These are phyloP conservation scores for Leucogyrophana mollusca DNA, from an alignment of 768 basidiomycete genomes.

Conservation along the genomic window DNA sequence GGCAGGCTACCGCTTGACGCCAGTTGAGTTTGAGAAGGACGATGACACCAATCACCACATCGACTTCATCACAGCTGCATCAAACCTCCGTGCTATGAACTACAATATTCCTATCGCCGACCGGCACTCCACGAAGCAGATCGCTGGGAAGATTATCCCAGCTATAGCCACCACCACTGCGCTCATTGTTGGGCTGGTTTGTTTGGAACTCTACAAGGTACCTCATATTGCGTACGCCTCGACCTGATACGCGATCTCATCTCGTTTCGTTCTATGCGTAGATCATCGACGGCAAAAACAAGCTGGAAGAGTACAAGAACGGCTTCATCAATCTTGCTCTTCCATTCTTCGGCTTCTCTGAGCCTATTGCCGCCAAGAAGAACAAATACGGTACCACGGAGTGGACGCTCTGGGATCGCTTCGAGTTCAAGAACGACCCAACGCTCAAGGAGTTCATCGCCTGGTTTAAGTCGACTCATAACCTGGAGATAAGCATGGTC, in stretches of 20 bases:
- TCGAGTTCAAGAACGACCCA: slow-evolving; percentile 88
- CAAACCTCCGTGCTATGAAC: slow-evolving; percentile 94
- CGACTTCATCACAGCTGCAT: slow-evolving; percentile 97
- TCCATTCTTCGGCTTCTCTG: slow-evolving; percentile 99
- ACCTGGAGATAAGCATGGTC: slow-evolving; percentile 91
- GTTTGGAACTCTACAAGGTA: slow-evolving; percentile 96
- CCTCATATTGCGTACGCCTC: slow-evolving; percentile 3
- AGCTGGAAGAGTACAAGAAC: slow-evolving; percentile 95
- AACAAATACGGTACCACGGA: slow-evolving; percentile 84
- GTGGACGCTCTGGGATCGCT: slow-evolving; percentile 99
- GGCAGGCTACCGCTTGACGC: slow-evolving; percentile 92
- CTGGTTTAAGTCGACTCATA: slow-evolving; percentile 83
- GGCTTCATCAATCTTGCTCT: slow-evolving; percentile 97
- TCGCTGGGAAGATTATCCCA: slow-evolving; percentile 98
- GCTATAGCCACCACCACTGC: slow-evolving; percentile 99
- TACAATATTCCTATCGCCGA: slow-evolving; percentile 88
- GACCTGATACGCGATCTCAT: not conserved
- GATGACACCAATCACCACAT: slow-evolving; percentile 98
- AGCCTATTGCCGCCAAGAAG: slow-evolving; percentile 89
- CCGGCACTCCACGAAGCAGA: slow-evolving; percentile 92
- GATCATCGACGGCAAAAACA: slow-evolving; percentile 94
- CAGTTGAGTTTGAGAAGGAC: slow-evolving; percentile 99
- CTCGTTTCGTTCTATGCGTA: slow-evolving; percentile 25
- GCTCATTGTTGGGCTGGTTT: slow-evolving; percentile 92
- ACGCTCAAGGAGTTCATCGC: slow-evolving; percentile 81